These are phyloP conservation scores for Xylariaceae sp. DNA, from an alignment of 2,329 filamentous ascomycete species.

Conservation along the genomic window DNA sequence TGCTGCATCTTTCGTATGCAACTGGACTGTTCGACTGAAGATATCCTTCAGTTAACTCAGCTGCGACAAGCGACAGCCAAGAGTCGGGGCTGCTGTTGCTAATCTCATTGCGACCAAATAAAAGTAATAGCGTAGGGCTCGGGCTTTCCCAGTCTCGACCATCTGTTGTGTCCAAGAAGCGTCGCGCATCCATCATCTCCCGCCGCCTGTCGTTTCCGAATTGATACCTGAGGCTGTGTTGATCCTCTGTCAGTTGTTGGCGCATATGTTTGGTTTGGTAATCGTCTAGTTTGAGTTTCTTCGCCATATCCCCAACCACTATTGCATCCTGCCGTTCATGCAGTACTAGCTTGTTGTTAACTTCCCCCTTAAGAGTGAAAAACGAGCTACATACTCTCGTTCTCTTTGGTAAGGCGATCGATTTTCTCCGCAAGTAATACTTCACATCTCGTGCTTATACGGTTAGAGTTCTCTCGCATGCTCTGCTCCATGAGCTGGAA, in stretches of 20 bases:
- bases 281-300: conserved; percentile 1
- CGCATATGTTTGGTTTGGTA: background rate
- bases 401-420: conserved; percentile 1
- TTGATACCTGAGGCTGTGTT: background rate
- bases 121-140: background rate
- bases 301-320: conserved; percentile 1
- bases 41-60: conserved; percentile 4
- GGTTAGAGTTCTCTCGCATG: conserved; percentile 9
- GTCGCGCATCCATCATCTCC: conserved; percentile 10
- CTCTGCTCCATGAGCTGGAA: conserved; percentile 1
- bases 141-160: conserved; percentile 1
- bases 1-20: conserved; percentile 4
- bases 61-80: conserved; percentile 4
- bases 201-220: conserved; percentile 8
- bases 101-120: conserved; percentile 13
- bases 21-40: background rate
- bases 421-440: conserved; percentile 15
- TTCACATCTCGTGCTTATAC: conserved; percentile 14
- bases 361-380: background rate
- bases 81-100: conserved; percentile 1
- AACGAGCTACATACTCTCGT: background rate
- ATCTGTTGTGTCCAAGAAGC: conserved; percentile 6
- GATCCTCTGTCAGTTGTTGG: background rate
- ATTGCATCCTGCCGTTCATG: background rate
- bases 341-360: background rate